Evolutionary conservation across 106 monocot genomes (phyloP), one percentile per base, ranked within the genome.

Genomic region (Cymbidium sinense): DNA sequence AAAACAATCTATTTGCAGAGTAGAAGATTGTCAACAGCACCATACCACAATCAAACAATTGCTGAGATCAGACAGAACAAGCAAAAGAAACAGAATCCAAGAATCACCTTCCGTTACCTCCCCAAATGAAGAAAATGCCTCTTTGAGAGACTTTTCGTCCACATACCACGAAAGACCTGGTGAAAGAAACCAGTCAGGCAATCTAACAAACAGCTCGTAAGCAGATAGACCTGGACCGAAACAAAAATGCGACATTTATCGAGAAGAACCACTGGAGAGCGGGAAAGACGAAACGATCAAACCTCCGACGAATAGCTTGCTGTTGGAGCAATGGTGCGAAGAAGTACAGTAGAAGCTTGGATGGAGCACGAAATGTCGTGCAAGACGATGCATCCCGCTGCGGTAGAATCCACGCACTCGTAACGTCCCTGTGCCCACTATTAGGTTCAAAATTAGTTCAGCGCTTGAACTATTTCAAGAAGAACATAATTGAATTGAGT

Each of bases 261-360:
- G 7, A 13, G 19, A 17, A 51, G 34, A 12, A 12, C 7, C 28
- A 0, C 10, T 8, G 43, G 51, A 58, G 23, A 77, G 27, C 43
- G 3, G 35, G 25, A 71, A 51, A 54, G 33, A 50, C 18, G 52
- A 74, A 64, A 35, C 55, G 55, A 37, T 50, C 19, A 17, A 75
- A 94, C 94, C 94, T 86, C 75, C 95, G 39, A 95, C 88, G 74
- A 95, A 95, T 21, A 95, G 87, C 36, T 88, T 95, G 73, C 83
- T 79, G 69, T 89, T 91, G 74, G 87, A 83, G 18, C 77, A 47
- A 8, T 77, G 58, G 21, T 64, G 77, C 4, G 86, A 47, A 23
- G 82, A 76, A 20, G 69, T 79, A 69, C 73, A 43, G 79, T 21
- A 79, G 20, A 70, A 80, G 34, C 81, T 79, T 51, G 30, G 43